Evolutionary conservation across 2,329 filamentous ascomycete genomes (phyloP), one percentile per base, ranked within the genome.

Genomic region (Penicillium sp.): DNA sequence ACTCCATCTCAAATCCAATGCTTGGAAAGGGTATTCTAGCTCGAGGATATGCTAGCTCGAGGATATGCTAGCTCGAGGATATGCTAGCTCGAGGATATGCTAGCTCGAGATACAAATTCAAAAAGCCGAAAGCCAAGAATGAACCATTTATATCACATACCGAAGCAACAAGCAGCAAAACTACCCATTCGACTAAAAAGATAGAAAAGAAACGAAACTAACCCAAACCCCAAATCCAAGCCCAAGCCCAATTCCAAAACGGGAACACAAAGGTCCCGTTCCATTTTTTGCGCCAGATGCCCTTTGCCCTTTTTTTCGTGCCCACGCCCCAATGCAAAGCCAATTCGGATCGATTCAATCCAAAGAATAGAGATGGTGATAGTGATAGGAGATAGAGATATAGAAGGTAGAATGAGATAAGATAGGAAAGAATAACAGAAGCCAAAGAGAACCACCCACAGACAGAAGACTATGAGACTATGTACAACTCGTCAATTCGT

Each of bases 401-500:
- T 13, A 25, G 10, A n/a, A 31, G 19, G 6, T 42, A 23, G 19
- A 23, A n/a, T n/a, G 27, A 10, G 13, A 15, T 42, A 4, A 21
- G 12, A 27, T n/a, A 45, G 25, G 12, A 29, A 42, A 35, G 6
- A 25, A 50, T 17, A 52, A 46, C 19, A 21, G 19, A 38, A 40
- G n/a, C 5, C n/a, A 50, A 29, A 45, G 23, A 23, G 2, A 27
- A n/a, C 52, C 45, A 31, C 43, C 25, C 27, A 40, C n/a, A 23
- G 33, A 43, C 15, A 15, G 19, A 42, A 25, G 6, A n/a, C 13
- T 12, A 47, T 35, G 27, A 33, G 27, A 50, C 38, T 56, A 56
- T 52, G 33, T 52, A 52, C 48, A 52, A 51, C 40, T 56, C 48
- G 47, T 52, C 21, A 52, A 21, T 45, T 56, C 23, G n/a, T 43